Conservation (phyloP, 139 green algal genomes). For the Klebsormidium nitens region DNA sequence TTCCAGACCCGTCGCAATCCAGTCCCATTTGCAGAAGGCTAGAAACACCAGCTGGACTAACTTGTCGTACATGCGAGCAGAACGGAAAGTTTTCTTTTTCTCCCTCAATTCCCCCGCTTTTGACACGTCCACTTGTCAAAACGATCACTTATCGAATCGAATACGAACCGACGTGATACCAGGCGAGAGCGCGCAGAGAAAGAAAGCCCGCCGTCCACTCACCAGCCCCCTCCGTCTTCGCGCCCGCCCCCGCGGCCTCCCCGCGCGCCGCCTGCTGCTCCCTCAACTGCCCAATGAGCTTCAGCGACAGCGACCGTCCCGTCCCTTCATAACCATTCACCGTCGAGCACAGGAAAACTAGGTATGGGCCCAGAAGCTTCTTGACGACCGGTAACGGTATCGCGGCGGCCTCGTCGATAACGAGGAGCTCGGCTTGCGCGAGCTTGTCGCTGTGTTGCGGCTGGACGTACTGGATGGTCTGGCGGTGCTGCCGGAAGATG, state of each 20-base stretch:
- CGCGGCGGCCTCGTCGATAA: constrained; percentile 95
- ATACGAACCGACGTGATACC: too few species aligned
- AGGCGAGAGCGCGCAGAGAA: too few species aligned
- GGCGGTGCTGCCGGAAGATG: constrained; percentile 80
- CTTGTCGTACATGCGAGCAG: too few species aligned
- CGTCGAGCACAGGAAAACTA: constrained; percentile 96
- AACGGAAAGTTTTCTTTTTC: too few species aligned
- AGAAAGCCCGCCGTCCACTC: constrained; percentile 21
- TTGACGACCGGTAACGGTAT: constrained; percentile 94
- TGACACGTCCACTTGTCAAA: too few species aligned
- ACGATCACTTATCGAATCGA: too few species aligned
- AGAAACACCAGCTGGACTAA: too few species aligned
- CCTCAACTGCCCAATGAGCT: constrained; percentile 91
- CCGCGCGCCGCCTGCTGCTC: constrained; percentile 35
- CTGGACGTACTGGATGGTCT: constrained; percentile 93
- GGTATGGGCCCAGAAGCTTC: constrained; percentile 88
- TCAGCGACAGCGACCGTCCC: constrained; percentile 85
- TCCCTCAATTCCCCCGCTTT: too few species aligned
- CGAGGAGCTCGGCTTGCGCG: constrained; percentile 88
- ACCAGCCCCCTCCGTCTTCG: constrained; percentile 36
- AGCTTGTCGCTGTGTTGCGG: constrained; percentile 83
- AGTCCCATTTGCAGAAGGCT: too few species aligned
- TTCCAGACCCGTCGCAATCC: too few species aligned
- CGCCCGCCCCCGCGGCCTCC: constrained; percentile 38
- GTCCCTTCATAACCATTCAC: constrained; percentile 95